Evolutionary conservation across 1,139 yeast genomes (phyloP), one percentile per base, ranked within the genome.

Genomic region (Saccharomycopsis hybrid): DNA sequence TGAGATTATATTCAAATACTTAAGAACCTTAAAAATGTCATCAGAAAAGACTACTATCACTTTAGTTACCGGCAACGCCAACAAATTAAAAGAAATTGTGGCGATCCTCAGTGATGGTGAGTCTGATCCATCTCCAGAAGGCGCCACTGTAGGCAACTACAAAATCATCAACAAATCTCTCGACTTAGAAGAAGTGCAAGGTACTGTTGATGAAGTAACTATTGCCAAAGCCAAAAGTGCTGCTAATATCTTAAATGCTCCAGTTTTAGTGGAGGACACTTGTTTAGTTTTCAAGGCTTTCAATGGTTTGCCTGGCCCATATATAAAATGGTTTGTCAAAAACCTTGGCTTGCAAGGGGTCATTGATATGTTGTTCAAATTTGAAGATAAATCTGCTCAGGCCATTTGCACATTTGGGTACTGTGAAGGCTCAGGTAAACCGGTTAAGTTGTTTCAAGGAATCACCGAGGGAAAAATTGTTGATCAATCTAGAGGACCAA

Each of bases 251-350:
- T 57, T 77, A 5, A 65, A 68, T 1, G 90, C 89, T 0, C 94
- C 97, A 0, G 97, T 88, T 0, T 72, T 94, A 50, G 96, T 90
- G 2, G 99, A 94, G 63, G 99, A 94, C 62, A 94, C 98, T 0
- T 90, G 96, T 49, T 75, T 94, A 46, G 88, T 85, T 7, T 94
- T 85, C 65, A 76, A 74, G 51, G 96, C 95, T 1, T 74, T 85
- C 63, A 81, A 85, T 48, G 82, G 81, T 13, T 75, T 94, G 51
- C 99, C 99, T 1, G 99, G 99, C 5, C 97, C 98, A 1, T 79
- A 79, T 60, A 77, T 79, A 65, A 90, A 90, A 66, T 90, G 97
- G 97, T 90, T 90, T 67, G 76, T 87, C 46, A 69, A 80, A 54
- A 68, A 78, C 13, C 65, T 89, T 56, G 96, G 96, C 0, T 73